These are phyloP conservation scores for Microcera coccophila DNA, from an alignment of 2,329 filamentous ascomycete genomes.

Conservation along the genomic window DNA sequence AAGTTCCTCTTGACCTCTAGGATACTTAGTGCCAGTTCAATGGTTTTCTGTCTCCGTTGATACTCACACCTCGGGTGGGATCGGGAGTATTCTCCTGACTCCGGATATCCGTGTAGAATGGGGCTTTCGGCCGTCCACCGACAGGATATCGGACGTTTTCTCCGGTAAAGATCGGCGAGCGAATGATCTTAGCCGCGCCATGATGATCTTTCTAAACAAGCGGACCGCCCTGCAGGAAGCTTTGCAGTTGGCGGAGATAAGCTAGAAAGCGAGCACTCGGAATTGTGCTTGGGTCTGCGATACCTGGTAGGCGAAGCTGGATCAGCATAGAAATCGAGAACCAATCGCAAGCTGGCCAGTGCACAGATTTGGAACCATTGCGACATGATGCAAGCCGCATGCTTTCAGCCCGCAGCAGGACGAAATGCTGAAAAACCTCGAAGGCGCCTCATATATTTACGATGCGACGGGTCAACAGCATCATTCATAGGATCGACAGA, in stretches of 20 bases:
- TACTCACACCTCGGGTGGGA: slow-evolving; percentile 9
- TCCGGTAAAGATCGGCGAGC: background rate
- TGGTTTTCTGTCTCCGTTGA: background rate
- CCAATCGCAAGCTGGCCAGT: background rate
- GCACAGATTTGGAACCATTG: too few relatives aligned
- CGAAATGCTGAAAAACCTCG: too few relatives aligned
- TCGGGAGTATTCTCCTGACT: slow-evolving; percentile 9
- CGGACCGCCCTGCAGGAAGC: background rate
- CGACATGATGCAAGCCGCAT: too few relatives aligned
- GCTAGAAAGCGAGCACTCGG: background rate
- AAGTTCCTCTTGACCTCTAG: slow-evolving; percentile 1
- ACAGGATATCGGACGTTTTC: slow-evolving; percentile 1
- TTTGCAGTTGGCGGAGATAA: background rate
- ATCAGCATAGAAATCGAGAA: background rate
- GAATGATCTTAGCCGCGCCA: background rate
- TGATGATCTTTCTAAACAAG: background rate
- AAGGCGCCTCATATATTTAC: too few relatives aligned
- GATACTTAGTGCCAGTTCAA: background rate
- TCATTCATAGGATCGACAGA: too few relatives aligned
- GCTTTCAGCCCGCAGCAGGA: too few relatives aligned
- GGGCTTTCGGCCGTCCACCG: slow-evolving; percentile 3
- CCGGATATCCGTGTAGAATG: slow-evolving; percentile 10
- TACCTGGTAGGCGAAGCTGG: background rate
- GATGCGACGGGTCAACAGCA: too few relatives aligned
- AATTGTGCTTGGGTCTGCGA: background rate